phyloP scores from a whole-genome alignment of 2,329 filamentous ascomycete genomes.

The Cadophora gregata region DNA sequence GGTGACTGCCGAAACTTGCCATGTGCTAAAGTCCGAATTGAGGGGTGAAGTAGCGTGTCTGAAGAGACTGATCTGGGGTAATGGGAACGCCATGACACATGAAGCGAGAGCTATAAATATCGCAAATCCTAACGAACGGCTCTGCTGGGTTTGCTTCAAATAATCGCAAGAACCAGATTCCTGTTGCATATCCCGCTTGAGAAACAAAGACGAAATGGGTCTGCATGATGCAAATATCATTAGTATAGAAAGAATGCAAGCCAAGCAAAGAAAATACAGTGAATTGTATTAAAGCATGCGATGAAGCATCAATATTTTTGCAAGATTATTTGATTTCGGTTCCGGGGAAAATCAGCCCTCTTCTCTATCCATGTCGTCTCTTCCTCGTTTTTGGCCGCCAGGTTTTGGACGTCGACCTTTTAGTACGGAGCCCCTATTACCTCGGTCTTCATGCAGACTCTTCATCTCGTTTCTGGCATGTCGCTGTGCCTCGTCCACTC shows the following conservation, averaged over 20 bases:
- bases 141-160: neutral
- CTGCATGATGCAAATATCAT: neutral
- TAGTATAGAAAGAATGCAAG: no score
- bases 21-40: neutral
- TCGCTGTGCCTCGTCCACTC: slow-evolving; percentile 84
- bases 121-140: neutral
- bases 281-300: no score
- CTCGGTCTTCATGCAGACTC: slow-evolving; percentile 72
- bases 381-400: slow-evolving; percentile 54
- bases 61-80: neutral
- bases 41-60: neutral
- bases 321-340: neutral
- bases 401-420: slow-evolving; percentile 57
- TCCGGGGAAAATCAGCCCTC: slow-evolving; percentile 39
- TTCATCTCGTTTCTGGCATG: slow-evolving; percentile 84
- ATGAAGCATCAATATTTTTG: neutral
- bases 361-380: slow-evolving; percentile 52
- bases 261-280: neutral
- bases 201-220: neutral
- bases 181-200: neutral
- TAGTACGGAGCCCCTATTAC: slow-evolving; percentile 52
- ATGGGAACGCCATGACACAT: neutral
- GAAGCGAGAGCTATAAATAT: neutral
- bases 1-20: slow-evolving; percentile 6
- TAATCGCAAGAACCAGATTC: neutral